These are phyloP conservation scores for Rhododendron molle DNA, from an alignment of 148 eudicot species.

Conservation along the genomic window DNA sequence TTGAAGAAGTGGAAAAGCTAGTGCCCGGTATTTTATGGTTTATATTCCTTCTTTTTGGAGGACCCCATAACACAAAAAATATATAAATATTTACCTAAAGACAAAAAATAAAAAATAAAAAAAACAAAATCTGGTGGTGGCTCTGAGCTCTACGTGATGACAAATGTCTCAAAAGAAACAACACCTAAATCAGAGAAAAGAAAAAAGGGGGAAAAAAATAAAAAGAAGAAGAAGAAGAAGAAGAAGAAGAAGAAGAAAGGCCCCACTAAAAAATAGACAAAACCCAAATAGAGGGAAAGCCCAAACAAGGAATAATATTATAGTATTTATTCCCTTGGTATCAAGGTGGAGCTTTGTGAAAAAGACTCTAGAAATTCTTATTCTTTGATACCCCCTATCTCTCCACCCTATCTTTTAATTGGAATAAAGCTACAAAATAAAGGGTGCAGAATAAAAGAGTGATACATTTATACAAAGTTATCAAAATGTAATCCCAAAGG, in stretches of 20 bases:
- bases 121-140: background rate
- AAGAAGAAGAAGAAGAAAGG: background rate
- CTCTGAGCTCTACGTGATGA: background rate
- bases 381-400: conserved; percentile 33
- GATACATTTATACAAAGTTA: background rate
- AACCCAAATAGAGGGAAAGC: conserved; percentile 8
- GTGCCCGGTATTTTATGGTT: background rate
- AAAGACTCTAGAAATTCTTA: conserved; percentile 22
- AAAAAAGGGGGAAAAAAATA: background rate
- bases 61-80: background rate
- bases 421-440: conserved; percentile 23
- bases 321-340: conserved; percentile 7
- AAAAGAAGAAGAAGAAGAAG: background rate
- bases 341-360: conserved; percentile 29
- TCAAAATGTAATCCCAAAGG: background rate
- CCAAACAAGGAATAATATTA: conserved; percentile 8
- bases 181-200: background rate
- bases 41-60: background rate
- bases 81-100: background rate
- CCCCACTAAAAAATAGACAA: background rate
- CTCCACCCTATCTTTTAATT: conserved; percentile 21
- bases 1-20: conserved; percentile 9
- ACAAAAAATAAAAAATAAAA: background rate
- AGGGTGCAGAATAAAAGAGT: conserved; percentile 6
- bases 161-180: conserved; percentile 3